phyloP scores from a whole-genome alignment of 192 early-diverging fungal genomes.

The Gamsiella multidivaricata region DNA sequence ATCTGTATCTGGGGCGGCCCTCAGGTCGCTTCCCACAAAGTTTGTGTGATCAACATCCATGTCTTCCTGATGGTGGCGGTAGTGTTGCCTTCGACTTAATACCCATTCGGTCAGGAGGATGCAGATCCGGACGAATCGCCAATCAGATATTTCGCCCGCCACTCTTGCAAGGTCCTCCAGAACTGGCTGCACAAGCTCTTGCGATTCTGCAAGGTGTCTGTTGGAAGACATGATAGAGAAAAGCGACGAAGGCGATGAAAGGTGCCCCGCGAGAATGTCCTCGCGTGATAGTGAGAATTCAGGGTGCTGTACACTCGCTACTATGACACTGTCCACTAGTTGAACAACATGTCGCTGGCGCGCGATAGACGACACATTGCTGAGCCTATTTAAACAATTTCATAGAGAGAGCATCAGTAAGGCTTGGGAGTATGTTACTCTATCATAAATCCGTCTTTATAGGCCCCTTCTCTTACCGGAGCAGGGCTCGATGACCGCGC shows the following conservation, averaged over 20 bases:
- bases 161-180: constrained; percentile 19
- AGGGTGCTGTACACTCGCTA: background rate
- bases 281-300: constrained; percentile 7
- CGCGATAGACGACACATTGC: constrained; percentile 5
- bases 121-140: constrained; percentile 27
- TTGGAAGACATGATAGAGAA: background rate
- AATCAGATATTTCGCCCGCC: constrained; percentile 35
- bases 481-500: background rate
- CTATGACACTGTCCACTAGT: constrained; percentile 16
- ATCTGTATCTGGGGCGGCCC: background rate
- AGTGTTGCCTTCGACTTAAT: background rate
- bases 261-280: background rate
- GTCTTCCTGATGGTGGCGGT: too few relatives aligned
- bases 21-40: background rate
- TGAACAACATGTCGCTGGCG: constrained; percentile 2
- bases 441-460: background rate
- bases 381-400: too few relatives aligned
- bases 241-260: constrained; percentile 8
- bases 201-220: background rate
- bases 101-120: constrained; percentile 12
- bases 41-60: too few relatives aligned
- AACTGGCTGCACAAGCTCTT: background rate
- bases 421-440: background rate
- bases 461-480: background rate
- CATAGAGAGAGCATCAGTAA: too few relatives aligned